These are phyloP conservation scores for Ilex aquifolium DNA, from an alignment of 257 asterid species.

Conservation along the genomic window DNA sequence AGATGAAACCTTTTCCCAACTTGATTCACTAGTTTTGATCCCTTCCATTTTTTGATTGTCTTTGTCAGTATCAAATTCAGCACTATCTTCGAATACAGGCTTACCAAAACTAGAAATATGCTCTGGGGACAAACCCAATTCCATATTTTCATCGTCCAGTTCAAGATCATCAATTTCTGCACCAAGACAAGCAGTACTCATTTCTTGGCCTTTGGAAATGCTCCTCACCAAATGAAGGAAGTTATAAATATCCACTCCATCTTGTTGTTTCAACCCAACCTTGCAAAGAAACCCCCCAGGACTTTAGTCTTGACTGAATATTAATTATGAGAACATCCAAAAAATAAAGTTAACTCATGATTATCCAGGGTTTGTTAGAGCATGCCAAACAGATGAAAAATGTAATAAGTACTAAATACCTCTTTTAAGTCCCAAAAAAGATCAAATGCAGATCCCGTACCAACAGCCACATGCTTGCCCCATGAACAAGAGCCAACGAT, in stretches of 20 bases:
- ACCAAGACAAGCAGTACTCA: slow-evolving; percentile 69
- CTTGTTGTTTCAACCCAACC: slow-evolving; percentile 55
- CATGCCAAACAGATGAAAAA: slow-evolving; percentile 5
- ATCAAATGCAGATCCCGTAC: slow-evolving; percentile 93
- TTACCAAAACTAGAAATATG: slow-evolving; percentile 55
- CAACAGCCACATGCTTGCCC: slow-evolving; percentile 93
- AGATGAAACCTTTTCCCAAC: slow-evolving; percentile 28
- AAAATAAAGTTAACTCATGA: no score
- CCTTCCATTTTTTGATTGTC: slow-evolving; percentile 22
- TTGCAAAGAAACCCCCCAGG: slow-evolving; percentile 16
- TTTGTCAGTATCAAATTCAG: slow-evolving; percentile 29
- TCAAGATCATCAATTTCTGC: slow-evolving; percentile 66
- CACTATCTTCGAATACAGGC: slow-evolving; percentile 72
- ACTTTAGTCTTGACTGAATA: background rate
- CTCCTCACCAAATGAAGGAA: slow-evolving; percentile 76
- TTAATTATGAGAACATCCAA: no score
- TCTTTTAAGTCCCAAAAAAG: slow-evolving; percentile 77
- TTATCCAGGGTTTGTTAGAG: background rate
- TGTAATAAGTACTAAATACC: slow-evolving; percentile 33
- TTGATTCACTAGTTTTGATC: slow-evolving; percentile 13
- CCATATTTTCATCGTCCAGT: slow-evolving; percentile 52
- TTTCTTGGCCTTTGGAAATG: slow-evolving; percentile 42
- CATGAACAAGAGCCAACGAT: slow-evolving; percentile 96
- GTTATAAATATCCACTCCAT: slow-evolving; percentile 65
- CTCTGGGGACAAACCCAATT: slow-evolving; percentile 58